Base-by-base conservation (phyloP, 2,329 filamentous ascomycete species). In the Fusarium oxysporum region DNA sequence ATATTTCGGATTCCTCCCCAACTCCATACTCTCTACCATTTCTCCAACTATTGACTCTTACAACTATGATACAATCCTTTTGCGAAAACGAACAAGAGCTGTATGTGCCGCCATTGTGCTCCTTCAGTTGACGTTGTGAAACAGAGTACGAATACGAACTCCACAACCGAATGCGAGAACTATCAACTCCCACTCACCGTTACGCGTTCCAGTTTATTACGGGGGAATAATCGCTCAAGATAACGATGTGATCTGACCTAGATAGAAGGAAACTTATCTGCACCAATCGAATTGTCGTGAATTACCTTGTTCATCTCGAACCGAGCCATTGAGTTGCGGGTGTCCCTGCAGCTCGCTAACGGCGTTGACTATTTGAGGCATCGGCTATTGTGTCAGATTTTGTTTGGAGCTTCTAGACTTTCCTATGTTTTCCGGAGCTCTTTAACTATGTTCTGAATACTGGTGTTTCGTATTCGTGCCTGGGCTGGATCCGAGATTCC, bases 11-110 rank as follows among this genome's bases (percentile, higher is more conserved):
- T 48, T 41, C 23, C 48, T 61, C 41, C 25, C 41, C 25, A 50
- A 60, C 55, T 56, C 50, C 38, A 37, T 71, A 43, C 45, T 47
- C 33, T 47, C n/a, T 23, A 17, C 19, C 19, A 6, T 21, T 37
- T 19, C 41, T 65, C 38, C 19, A 25, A 35, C 38, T 35, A 59
- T 60, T 41, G 10, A 32, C 28, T 25, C 13, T n/a, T 67, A 21
- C 21, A 32, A 5, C 23, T 23, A n/a, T 23, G 23, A 57, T 68
- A 43, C 8, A 70, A 28, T 21, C 6, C 6, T 1, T 68, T 71
- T 56, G 19, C 67, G 71, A 73, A 73, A 73, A 73, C 71, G 71
- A 73, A 71, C 54, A 72, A 72, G 69, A 70, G 25, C 25, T 44
- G 19, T 21, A 35, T 12, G 35, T 19, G 21, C 21, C 14, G 28